These are phyloP conservation scores for Parastagonospora avenae DNA, from an alignment of 2,329 filamentous ascomycete genomes.

Conservation along the genomic window DNA sequence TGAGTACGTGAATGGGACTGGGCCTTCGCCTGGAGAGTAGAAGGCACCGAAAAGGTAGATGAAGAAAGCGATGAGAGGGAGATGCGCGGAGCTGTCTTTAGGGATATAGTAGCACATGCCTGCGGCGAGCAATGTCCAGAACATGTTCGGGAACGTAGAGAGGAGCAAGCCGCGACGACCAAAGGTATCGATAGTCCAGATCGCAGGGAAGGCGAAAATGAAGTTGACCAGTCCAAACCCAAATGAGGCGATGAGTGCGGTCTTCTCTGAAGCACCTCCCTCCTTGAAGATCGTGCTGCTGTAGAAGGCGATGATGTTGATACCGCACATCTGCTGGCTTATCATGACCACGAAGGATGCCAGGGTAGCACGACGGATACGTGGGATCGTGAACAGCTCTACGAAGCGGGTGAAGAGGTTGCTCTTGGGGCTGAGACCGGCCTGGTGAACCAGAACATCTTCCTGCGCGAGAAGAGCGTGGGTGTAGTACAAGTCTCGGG, in stretches of 20 bases:
- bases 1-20: slow-evolving; percentile 52
- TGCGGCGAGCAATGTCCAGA: slow-evolving; percentile 53
- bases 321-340: slow-evolving; percentile 64
- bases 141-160: slow-evolving; percentile 59
- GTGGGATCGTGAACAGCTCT: slow-evolving; percentile 70
- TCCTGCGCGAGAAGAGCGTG: slow-evolving; percentile 46
- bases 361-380: slow-evolving; percentile 72
- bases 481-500: slow-evolving; percentile 51
- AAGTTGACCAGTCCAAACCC: slow-evolving; percentile 66
- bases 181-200: slow-evolving; percentile 60
- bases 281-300: slow-evolving; percentile 56
- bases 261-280: slow-evolving; percentile 50
- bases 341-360: slow-evolving; percentile 83
- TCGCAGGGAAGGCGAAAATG: slow-evolving; percentile 62
- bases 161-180: slow-evolving; percentile 58
- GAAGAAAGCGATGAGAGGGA: slow-evolving; percentile 61
- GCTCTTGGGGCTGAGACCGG: slow-evolving; percentile 39
- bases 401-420: slow-evolving; percentile 51
- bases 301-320: slow-evolving; percentile 59
- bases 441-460: slow-evolving; percentile 38
- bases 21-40: slow-evolving; percentile 47
- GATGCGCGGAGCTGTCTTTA: slow-evolving; percentile 44
- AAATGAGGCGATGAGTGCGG: slow-evolving; percentile 59
- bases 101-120: slow-evolving; percentile 61
- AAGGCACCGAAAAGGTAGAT: slow-evolving; percentile 58